Conservation (phyloP, 768 basidiomycete genomes). For the Agaricus blazei region DNA sequence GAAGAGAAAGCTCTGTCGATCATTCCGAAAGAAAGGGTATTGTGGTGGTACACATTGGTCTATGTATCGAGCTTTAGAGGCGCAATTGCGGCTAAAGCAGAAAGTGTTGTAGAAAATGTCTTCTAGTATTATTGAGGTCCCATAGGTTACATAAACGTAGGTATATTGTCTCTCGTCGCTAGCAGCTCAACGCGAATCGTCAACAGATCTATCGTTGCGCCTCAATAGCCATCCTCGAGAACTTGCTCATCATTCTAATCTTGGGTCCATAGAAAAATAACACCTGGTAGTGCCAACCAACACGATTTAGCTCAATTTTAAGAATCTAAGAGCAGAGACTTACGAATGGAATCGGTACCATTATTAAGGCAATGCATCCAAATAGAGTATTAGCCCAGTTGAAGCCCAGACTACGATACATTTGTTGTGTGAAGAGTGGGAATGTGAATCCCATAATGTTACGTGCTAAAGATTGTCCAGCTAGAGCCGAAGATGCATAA, state of each 20-base stretch:
- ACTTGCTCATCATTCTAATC: conserved; percentile 35
- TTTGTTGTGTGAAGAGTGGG: conserved; percentile 57
- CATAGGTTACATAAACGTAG: too few relatives aligned
- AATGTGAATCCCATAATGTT: conserved; percentile 48
- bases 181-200: too few relatives aligned
- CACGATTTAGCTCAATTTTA: background rate
- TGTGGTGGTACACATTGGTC: too few relatives aligned
- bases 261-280: conserved; percentile 38
- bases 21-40: too few relatives aligned
- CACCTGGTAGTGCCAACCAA: conserved; percentile 18
- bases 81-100: too few relatives aligned
- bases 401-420: conserved; percentile 51
- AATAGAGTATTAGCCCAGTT: conserved; percentile 60
- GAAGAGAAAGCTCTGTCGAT: too few relatives aligned
- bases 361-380: conserved; percentile 42
- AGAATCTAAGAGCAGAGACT: conserved; percentile 14
- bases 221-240: conserved; percentile 34
- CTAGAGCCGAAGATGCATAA: conserved; percentile 65
- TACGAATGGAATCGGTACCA: conserved; percentile 60
- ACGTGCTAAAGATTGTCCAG: conserved; percentile 61
- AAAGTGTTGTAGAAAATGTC: too few relatives aligned
- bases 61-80: too few relatives aligned
- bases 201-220: background rate
- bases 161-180: too few relatives aligned
- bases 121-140: too few relatives aligned